A percentile compares a stretch with the other conserved stretches of the same genome.
phyloP scores from a whole-genome alignment of 306 rosid genomes.

The Herpetospermum pedunculosum region DNA sequence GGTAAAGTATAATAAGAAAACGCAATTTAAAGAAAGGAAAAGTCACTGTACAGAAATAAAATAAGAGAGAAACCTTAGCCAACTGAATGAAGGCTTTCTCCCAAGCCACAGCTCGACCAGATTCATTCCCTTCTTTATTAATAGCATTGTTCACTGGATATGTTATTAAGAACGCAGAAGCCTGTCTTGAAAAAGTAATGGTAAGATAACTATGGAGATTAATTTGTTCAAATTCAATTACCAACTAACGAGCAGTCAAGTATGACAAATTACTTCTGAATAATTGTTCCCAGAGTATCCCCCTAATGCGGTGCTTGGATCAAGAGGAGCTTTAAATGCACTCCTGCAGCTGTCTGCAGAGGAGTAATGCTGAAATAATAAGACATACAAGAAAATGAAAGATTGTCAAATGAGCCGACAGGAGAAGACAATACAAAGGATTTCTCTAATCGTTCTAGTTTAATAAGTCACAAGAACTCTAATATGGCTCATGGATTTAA shows the following conservation, averaged over 20 bases:
- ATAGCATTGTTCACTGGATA: conserved; percentile 87
- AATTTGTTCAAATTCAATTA: background rate
- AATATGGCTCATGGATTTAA: background rate
- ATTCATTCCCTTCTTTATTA: conserved; percentile 52
- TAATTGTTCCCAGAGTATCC: conserved; percentile 72
- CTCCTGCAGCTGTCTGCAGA: conserved; percentile 88
- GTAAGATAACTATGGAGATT: conserved; percentile 17
- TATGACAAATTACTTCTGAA: conserved; percentile 53
- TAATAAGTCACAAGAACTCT: background rate
- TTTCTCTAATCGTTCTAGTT: background rate
- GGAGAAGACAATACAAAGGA: background rate
- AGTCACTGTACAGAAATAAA: background rate
- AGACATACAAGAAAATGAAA: background rate
- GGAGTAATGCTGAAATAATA: conserved; percentile 67
- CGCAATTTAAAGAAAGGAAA: background rate
- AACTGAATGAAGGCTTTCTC: conserved; percentile 86
- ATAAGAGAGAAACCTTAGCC: conserved; percentile 54
- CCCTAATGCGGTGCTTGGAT: conserved; percentile 97
- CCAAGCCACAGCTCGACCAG: conserved; percentile 78
- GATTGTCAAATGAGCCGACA: conserved; percentile 4
- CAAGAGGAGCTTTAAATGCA: conserved; percentile 91
- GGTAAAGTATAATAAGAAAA: background rate
- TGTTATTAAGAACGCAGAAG: conserved; percentile 74
- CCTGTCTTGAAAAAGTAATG: conserved; percentile 46
- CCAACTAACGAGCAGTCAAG: background rate